A percentile compares a stretch with the other conserved stretches of the same genome.
These are phyloP conservation scores for Saksenaea vasiformis DNA, from an alignment of 371 early-diverging fungal genomes.

Conservation along the genomic window DNA sequence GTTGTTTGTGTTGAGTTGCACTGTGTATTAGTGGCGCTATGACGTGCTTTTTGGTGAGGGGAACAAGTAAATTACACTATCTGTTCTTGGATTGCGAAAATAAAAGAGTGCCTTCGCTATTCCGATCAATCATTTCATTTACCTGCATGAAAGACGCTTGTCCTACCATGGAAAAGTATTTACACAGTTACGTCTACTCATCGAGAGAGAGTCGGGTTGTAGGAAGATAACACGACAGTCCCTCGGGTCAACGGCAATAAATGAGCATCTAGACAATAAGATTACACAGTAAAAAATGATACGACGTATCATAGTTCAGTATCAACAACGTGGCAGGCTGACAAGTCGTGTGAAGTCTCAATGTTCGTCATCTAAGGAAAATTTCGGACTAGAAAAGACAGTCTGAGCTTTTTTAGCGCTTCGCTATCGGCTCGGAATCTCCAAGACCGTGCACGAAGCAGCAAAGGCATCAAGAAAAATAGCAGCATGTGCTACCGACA, in stretches of 20 bases:
- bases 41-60: not conserved
- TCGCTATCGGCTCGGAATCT: not conserved
- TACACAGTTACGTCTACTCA: too few species aligned
- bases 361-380: not conserved
- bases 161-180: not conserved
- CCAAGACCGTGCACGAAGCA: slow-evolving; percentile 3
- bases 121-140: not conserved
- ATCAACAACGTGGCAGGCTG: not conserved
- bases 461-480: not conserved
- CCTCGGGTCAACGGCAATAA: not conserved
- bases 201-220: not conserved
- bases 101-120: not conserved
- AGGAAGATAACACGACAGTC: not conserved
- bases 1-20: not conserved
- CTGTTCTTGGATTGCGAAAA: not conserved
- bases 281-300: not conserved
- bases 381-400: not conserved
- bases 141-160: not conserved
- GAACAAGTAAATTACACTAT: not conserved
- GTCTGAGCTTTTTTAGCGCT: not conserved
- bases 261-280: not conserved
- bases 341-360: not conserved
- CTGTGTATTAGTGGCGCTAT: not conserved
- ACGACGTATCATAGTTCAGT: not conserved
- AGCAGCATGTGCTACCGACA: not conserved